These are phyloP conservation scores for Hypoxylon sp. DNA, from an alignment of 2,329 filamentous ascomycete species.

Conservation along the genomic window DNA sequence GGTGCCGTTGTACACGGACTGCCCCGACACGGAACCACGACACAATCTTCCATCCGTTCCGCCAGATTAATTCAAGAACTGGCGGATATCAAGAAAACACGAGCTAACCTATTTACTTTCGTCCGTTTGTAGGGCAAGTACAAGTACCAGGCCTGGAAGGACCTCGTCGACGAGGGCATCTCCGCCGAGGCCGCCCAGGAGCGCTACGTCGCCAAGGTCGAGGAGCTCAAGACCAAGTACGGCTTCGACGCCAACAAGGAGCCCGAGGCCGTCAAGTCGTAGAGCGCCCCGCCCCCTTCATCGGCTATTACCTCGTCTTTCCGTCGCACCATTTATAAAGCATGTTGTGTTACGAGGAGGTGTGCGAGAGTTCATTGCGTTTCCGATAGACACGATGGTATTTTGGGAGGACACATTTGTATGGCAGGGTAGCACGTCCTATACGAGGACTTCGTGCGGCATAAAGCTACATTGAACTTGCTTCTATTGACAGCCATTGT, in stretches of 20 bases:
- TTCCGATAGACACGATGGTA: neutral
- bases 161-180: slow-evolving; percentile 68
- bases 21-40: neutral
- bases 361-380: neutral
- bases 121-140: slow-evolving; percentile 69
- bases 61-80: neutral
- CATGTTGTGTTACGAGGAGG: slow-evolving; percentile 9
- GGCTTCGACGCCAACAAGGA: slow-evolving; percentile 71
- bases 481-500: neutral
- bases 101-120: slow-evolving; percentile 1
- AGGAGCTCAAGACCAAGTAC: slow-evolving; percentile 73
- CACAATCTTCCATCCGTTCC: neutral
- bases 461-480: neutral
- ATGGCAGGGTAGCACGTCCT: slow-evolving; percentile 5
- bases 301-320: neutral
- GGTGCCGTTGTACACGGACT: neutral
- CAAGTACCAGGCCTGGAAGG: slow-evolving; percentile 82
- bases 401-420: neutral
- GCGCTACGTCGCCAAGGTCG: slow-evolving; percentile 76
- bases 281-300: neutral
- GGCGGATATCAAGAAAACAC: slow-evolving; percentile 5
- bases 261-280: slow-evolving; percentile 61
- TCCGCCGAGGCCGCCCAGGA: slow-evolving; percentile 74
- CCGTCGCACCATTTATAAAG: too few relatives aligned
- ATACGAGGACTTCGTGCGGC: neutral